A percentile compares a stretch with the other conserved stretches of the same genome.
phyloP scores from a whole-genome alignment of 768 basidiomycete species.

The Rickenella mellea region DNA sequence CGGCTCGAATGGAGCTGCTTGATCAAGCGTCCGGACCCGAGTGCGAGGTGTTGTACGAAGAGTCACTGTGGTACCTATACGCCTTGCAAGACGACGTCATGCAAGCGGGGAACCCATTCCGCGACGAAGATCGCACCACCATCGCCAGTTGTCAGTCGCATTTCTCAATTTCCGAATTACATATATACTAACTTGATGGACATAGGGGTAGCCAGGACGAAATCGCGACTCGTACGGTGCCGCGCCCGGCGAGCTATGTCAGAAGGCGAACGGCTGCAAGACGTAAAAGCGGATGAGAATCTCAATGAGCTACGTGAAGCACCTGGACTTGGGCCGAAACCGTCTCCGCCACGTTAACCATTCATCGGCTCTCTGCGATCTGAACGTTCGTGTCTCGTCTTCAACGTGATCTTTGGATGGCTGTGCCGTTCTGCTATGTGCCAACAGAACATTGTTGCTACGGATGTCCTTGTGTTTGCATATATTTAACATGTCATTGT shows the following conservation, averaged over 20 bases:
- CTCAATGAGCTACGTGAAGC: too few species aligned
- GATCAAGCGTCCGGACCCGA: conserved; percentile 70
- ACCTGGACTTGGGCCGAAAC: too few species aligned
- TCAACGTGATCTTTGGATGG: too few species aligned
- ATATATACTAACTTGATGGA: too few species aligned
- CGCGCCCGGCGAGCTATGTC: conserved; percentile 71
- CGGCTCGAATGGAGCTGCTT: conserved; percentile 82
- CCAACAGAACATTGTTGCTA: too few species aligned
- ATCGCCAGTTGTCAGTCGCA: conserved; percentile 59
- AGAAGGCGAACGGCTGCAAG: conserved; percentile 59
- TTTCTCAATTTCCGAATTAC: conserved; percentile 2
- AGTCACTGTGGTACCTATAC: conserved; percentile 88
- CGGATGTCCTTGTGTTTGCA: too few species aligned
- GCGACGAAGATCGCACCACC: conserved; percentile 74
- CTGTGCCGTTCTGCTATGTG: too few species aligned
- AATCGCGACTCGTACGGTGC: conserved; percentile 70
- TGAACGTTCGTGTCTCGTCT: too few species aligned
- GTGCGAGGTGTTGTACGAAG: conserved; percentile 92
- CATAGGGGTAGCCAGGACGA: too few species aligned
- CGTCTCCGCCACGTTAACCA: too few species aligned
- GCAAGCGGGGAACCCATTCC: conserved; percentile 73
- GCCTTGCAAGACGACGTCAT: conserved; percentile 84
- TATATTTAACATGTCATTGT: too few species aligned
- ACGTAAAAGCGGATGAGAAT: conserved; percentile 73
- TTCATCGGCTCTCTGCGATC: too few species aligned